These are phyloP conservation scores for Gremmenia infestans DNA, from an alignment of 2,329 filamentous ascomycete species.

Conservation along the genomic window DNA sequence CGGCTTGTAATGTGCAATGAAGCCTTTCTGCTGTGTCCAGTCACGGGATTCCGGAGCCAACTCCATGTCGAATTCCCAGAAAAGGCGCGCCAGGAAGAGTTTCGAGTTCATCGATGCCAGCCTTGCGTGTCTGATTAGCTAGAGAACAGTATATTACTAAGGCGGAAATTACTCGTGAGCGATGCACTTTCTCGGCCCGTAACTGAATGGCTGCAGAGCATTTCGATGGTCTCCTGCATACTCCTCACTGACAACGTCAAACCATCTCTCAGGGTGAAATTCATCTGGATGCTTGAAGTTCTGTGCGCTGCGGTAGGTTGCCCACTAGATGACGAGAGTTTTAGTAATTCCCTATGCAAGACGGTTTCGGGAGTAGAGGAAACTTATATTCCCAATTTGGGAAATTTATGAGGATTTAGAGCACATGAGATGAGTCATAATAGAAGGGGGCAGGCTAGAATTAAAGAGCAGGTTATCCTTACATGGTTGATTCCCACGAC, in stretches of 20 bases:
- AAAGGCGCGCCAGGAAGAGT: not conserved
- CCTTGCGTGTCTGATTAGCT: not conserved
- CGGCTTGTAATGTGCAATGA: too few species aligned
- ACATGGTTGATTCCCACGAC: not conserved
- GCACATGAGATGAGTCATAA: too few species aligned
- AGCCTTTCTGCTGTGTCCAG: too few species aligned
- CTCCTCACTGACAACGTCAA: not conserved
- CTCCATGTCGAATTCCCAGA: slow-evolving; percentile 5
- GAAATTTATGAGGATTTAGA: too few species aligned
- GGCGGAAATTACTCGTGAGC: not conserved
- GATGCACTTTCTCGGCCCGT: slow-evolving; percentile 12
- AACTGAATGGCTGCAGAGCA: slow-evolving; percentile 5
- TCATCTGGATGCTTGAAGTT: slow-evolving; percentile 9
- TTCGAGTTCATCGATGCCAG: not conserved
- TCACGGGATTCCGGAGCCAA: not conserved
- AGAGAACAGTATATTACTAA: not conserved
- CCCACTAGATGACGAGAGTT: not conserved
- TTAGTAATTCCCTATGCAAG: too few species aligned
- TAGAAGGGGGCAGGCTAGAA: too few species aligned
- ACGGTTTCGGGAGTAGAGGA: too few species aligned
- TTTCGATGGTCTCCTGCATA: slow-evolving; percentile 1
- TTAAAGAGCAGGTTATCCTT: too few species aligned
- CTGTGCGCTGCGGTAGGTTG: not conserved
- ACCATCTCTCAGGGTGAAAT: slow-evolving; percentile 8
- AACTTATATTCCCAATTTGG: too few species aligned